A percentile compares a stretch with the other conserved stretches of the same genome.
Evolutionary conservation across 176 grass and related monocot species (phyloP).

Genomic region (Ampelocalamus luodianensis): DNA sequence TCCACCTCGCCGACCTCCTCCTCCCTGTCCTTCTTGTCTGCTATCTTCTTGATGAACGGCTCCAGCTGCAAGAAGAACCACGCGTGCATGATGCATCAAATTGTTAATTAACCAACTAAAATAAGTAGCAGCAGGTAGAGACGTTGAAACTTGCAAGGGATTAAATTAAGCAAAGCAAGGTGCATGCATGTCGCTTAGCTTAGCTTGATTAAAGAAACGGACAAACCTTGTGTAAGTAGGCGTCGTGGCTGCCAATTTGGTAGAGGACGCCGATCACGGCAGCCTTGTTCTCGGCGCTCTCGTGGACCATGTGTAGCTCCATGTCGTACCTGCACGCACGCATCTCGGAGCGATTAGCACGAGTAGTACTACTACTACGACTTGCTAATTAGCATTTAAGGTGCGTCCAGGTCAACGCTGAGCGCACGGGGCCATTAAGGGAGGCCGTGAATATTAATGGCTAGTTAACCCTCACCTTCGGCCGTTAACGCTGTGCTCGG

Average conservation of each 20-base stretch:
- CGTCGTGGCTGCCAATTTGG: conserved; percentile 45
- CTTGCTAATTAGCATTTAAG: background rate
- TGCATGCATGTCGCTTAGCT: background rate
- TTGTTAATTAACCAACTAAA: background rate
- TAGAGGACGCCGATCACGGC: conserved; percentile 72
- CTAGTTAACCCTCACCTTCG: conserved; percentile 23
- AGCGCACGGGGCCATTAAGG: background rate
- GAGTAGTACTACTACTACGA: background rate
- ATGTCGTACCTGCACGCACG: conserved; percentile 45
- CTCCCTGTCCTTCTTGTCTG: conserved; percentile 40
- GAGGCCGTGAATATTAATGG: background rate
- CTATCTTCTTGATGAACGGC: conserved; percentile 46
- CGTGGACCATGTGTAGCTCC: conserved; percentile 82
- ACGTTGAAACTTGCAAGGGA: background rate
- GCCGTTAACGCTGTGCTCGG: conserved; percentile 72
- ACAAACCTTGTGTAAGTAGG: conserved; percentile 53
- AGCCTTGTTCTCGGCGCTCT: conserved; percentile 43
- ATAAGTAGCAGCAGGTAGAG: background rate
- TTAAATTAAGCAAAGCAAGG: background rate
- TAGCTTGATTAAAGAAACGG: background rate
- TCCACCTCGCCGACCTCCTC: conserved; percentile 46
- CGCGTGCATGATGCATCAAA: background rate
- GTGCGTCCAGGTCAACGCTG: background rate
- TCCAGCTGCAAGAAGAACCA: conserved; percentile 47
- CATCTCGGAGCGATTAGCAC: background rate